A percentile compares a stretch with the other conserved stretches of the same genome.
Conservation (phyloP, 768 basidiomycete genomes). For the Naganishia onofrii region DNA sequence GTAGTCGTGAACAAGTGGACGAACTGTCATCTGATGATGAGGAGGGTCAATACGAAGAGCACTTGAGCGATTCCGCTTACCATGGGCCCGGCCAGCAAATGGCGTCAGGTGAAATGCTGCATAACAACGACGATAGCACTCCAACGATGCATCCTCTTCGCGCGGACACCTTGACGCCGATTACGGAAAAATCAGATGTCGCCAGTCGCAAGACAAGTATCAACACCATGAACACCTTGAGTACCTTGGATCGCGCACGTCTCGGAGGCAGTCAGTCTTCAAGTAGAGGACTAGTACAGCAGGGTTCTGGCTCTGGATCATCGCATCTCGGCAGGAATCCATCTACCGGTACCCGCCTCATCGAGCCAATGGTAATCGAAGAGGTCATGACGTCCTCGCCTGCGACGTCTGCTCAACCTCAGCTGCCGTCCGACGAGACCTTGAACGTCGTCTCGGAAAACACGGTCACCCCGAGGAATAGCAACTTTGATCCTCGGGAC, state of each 20-base stretch:
- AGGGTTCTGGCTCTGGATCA: constrained; percentile 24
- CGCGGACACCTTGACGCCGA: constrained; percentile 60
- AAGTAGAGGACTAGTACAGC: neutral
- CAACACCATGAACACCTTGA: constrained; percentile 38
- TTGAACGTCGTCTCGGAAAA: neutral
- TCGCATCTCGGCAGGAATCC: constrained; percentile 18
- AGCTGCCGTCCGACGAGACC: neutral
- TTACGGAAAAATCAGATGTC: constrained; percentile 59
- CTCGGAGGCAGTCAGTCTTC: constrained; percentile 29
- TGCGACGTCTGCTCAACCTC: constrained; percentile 1
- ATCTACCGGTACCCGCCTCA: constrained; percentile 24
- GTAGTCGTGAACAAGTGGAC: neutral
- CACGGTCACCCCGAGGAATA: neutral
- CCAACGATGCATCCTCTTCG: constrained; percentile 18
- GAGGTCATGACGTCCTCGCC: constrained; percentile 6
- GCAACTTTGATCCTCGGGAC: neutral
- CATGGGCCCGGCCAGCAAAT: neutral
- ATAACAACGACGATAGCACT: neutral
- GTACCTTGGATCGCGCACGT: constrained; percentile 16
- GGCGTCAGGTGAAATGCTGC: neutral
- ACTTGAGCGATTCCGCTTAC: neutral
- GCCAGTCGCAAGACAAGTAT: constrained; percentile 45
- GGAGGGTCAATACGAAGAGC: constrained; percentile 9
- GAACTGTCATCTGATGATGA: constrained; percentile 15
- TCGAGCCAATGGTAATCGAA: constrained; percentile 25